Evolutionary conservation across 257 asterid genomes (phyloP).

Genomic region (Gardenia jasminoides): DNA sequence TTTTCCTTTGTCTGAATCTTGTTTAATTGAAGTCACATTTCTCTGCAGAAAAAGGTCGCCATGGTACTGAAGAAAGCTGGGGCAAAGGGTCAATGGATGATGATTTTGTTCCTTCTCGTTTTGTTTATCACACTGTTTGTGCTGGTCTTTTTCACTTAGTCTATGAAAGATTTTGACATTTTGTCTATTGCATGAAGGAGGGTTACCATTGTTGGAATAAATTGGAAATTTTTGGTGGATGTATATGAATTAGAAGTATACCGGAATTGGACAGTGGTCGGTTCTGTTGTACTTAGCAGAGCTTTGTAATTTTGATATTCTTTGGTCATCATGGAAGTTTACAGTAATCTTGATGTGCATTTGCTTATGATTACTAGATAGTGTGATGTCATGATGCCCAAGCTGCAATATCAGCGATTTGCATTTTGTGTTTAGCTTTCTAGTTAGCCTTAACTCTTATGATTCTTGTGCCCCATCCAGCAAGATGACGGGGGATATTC

Average conservation of each 20-base stretch:
- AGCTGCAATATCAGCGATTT: too few relatives aligned
- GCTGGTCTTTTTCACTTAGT: conserved; percentile 77
- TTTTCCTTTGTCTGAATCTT: not conserved
- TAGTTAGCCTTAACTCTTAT: not conserved
- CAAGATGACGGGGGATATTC: not conserved
- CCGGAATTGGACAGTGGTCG: not conserved
- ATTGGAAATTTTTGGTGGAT: not conserved
- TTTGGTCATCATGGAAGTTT: not conserved
- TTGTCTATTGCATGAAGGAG: not conserved
- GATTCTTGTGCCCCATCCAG: not conserved
- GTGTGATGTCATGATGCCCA: not conserved
- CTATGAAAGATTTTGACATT: not conserved
- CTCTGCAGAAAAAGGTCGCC: conserved; percentile 80
- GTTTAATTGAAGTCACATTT: not conserved
- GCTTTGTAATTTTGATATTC: not conserved
- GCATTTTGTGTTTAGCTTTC: not conserved
- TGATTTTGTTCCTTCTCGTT: conserved; percentile 70
- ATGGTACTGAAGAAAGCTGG: conserved; percentile 97
- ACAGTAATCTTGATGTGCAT: not conserved
- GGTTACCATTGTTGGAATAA: not conserved
- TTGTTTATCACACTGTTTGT: conserved; percentile 80
- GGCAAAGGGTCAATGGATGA: conserved; percentile 89
- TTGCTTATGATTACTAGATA: not conserved
- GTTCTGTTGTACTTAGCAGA: not conserved
- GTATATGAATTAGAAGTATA: not conserved